Conservation (phyloP, 2,329 filamentous ascomycete species). For the Talaromyces pinophilus region DNA sequence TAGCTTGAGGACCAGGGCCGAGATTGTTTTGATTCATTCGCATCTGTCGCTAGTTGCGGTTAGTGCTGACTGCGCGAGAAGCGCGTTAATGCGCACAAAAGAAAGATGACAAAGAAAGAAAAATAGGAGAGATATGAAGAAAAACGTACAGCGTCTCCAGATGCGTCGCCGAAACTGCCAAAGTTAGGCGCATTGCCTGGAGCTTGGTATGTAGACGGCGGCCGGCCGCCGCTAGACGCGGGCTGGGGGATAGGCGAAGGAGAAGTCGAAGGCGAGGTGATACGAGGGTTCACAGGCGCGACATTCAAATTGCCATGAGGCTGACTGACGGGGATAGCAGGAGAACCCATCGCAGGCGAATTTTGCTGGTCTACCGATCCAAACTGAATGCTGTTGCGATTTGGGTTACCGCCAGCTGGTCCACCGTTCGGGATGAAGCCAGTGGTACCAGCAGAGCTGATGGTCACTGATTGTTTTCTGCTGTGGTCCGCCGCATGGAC, state of each 20-base stretch:
- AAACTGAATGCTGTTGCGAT: slow-evolving; percentile 70
- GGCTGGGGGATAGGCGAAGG: slow-evolving; percentile 93
- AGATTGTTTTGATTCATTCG: slow-evolving; percentile 66
- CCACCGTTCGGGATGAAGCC: slow-evolving; percentile 77
- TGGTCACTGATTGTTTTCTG: slow-evolving; percentile 87
- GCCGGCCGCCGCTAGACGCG: slow-evolving; percentile 76
- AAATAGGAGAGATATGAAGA: slow-evolving; percentile 26
- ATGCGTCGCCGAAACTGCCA: slow-evolving; percentile 73
- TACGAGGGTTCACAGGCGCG: slow-evolving; percentile 65
- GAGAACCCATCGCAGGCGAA: slow-evolving; percentile 64
- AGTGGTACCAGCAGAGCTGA: slow-evolving; percentile 77
- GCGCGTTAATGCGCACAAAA: slow-evolving; percentile 20
- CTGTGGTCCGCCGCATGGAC: slow-evolving; percentile 65
- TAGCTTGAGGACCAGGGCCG: slow-evolving; percentile 64
- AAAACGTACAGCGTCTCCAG: slow-evolving; percentile 52
- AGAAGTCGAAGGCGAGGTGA: slow-evolving; percentile 81
- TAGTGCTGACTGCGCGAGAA: slow-evolving; percentile 18
- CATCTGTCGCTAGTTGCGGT: slow-evolving; percentile 61
- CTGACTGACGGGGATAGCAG: slow-evolving; percentile 50
- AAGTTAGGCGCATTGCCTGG: slow-evolving; percentile 73
- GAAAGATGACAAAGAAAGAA: slow-evolving; percentile 19
- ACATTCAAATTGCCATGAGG: slow-evolving; percentile 46
- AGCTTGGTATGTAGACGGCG: slow-evolving; percentile 72
- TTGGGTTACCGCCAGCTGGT: slow-evolving; percentile 54
- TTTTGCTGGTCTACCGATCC: slow-evolving; percentile 69